Evolutionary conservation across 2,329 filamentous ascomycete species (phyloP).

Genomic region (Rhynchosporium agropyri): DNA sequence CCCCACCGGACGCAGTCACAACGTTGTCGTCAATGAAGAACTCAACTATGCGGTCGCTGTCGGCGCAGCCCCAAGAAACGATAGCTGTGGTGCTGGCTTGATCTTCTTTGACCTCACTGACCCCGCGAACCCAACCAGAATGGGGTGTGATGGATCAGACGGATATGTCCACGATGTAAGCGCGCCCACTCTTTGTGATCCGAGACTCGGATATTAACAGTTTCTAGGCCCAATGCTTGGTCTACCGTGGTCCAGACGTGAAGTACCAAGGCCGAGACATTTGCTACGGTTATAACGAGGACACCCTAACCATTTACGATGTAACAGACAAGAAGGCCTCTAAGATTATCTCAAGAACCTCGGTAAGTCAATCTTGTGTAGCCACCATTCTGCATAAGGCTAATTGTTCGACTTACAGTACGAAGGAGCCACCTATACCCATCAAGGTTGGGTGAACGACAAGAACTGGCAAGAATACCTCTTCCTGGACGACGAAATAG

Average conservation of each 20-base stretch:
- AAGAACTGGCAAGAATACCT: constrained; percentile 22
- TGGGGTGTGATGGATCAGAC: constrained; percentile 51
- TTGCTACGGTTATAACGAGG: constrained; percentile 37
- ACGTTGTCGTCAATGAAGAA: constrained; percentile 48
- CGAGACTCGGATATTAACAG: neutral
- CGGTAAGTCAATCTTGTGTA: neutral
- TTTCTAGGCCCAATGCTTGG: constrained; percentile 49
- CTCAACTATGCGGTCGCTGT: constrained; percentile 43
- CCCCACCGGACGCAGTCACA: constrained; percentile 47
- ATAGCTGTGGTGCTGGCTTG: constrained; percentile 49
- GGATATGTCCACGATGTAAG: constrained; percentile 40
- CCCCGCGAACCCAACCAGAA: constrained; percentile 49
- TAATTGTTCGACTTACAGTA: constrained; percentile 41
- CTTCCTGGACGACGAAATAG: constrained; percentile 36
- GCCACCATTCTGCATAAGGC: neutral
- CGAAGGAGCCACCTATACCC: constrained; percentile 53
- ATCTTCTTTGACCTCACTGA: constrained; percentile 54
- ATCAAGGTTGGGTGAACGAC: constrained; percentile 48
- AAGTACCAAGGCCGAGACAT: constrained; percentile 32
- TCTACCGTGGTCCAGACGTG: constrained; percentile 32
- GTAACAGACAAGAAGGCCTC: constrained; percentile 45
- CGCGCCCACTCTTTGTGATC: neutral
- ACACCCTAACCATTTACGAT: constrained; percentile 49
- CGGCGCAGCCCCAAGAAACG: constrained; percentile 43
- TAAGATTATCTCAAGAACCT: constrained; percentile 50